Percentiles rank a stretch among this genome's conserved stretches.
These are phyloP conservation scores for Lecanicillium sp. DNA, from an alignment of 2,329 filamentous ascomycete species.

Conservation along the genomic window DNA sequence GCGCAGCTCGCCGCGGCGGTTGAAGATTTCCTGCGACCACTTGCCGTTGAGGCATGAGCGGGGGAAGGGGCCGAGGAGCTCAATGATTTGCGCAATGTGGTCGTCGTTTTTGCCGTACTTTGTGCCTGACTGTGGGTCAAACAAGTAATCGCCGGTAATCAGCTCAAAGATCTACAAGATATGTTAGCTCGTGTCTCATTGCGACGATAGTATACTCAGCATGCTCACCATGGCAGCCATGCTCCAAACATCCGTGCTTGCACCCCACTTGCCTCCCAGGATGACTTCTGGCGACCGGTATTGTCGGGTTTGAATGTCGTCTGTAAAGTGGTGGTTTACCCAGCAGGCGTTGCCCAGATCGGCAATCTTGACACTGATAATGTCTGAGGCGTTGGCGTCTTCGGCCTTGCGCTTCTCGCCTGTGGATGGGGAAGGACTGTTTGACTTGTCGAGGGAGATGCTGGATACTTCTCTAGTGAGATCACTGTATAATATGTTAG, in stretches of 20 bases:
- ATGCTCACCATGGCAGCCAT: conserved; percentile 92
- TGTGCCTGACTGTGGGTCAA: conserved; percentile 95
- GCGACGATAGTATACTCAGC: not conserved
- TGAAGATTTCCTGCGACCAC: conserved; percentile 98
- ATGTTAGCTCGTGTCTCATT: not conserved
- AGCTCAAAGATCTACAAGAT: conserved; percentile 76
- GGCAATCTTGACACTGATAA: conserved; percentile 98
- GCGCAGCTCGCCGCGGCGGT: conserved; percentile 89
- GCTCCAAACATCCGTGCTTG: conserved; percentile 99
- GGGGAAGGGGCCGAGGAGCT: conserved; percentile 87
- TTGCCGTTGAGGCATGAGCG: conserved; percentile 89
- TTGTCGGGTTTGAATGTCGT: conserved; percentile 96
- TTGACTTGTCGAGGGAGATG: conserved; percentile 79
- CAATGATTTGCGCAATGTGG: conserved; percentile 98
- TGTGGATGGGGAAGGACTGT: conserved; percentile 35
- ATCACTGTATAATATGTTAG: conserved; percentile 55
- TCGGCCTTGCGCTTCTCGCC: conserved; percentile 58
- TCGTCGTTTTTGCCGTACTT: conserved; percentile 99
- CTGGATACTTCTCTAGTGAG: conserved; percentile 89
- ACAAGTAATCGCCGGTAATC: conserved; percentile 96
- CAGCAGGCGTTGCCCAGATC: conserved; percentile 97
- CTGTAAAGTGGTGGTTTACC: conserved; percentile 98
- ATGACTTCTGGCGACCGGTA: conserved; percentile 97
- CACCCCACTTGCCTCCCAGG: conserved; percentile 93
- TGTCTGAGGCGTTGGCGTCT: conserved; percentile 52